Base-by-base conservation (phyloP, 305 asterid genomes). In the Fraxinus latifolia region DNA sequence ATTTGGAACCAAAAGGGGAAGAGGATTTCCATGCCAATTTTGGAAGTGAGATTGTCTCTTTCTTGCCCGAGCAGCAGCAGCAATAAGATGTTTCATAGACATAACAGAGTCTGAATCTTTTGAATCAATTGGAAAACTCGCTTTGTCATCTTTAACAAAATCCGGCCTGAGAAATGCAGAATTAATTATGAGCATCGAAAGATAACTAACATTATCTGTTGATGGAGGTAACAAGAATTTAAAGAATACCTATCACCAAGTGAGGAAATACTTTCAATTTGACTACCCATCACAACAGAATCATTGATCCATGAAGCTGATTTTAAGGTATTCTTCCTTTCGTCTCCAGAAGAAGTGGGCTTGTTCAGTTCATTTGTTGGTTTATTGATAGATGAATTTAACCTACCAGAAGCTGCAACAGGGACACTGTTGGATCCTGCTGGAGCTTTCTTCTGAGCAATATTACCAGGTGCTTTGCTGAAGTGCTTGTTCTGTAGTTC, bases 51-150 rank as follows among this genome's bases (percentile, higher is more conserved):
- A 88, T 89, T 91, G 93, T 84, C 85, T 90, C 85, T 87, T 93
- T 80, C 91, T 93, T 31, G 92, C 98, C 91, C 90, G 67, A 6
- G 67, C 97, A 84, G 98, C 98, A 77, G 93, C 98, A 78, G 98
- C 97, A 81, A 94, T 93, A 60, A 94, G 97, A 83, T 92, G 86
- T 84, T 83, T 94, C 94, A 94, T 93, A 82, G 97, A 87, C 85
- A 42, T 81, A 62, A 53, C 87, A 67, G 96, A 83, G 79, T 91
- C 98, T 4, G 89, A 77, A 83, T 78, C 70, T 90, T 87, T 90
- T 19, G 86, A 83, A 76, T 94, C 92, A 80, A 78, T 58, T 65
- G 79, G 76, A 86, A 78, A 81, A 85, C 70, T 85, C 27, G 84
- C 50, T 79, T 85, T 87, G 47, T 80, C 90, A 44, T 84, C 91